A percentile compares a stretch with the other conserved stretches of the same genome.
Evolutionary conservation across 2,329 filamentous ascomycete species (phyloP).

Genomic region (Neonectria hederae): DNA sequence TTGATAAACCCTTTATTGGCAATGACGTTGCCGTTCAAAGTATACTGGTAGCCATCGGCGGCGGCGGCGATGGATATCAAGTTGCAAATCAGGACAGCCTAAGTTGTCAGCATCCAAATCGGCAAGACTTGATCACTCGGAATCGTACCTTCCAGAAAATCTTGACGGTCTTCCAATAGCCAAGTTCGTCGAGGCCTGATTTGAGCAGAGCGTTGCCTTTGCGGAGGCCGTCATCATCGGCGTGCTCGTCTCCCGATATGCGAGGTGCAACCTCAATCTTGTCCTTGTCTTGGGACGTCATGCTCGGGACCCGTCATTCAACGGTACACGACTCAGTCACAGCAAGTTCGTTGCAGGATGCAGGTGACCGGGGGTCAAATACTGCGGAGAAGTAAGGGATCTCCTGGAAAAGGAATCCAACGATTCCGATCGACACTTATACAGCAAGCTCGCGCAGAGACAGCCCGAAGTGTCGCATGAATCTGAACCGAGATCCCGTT

Average conservation of each 20-base stretch:
- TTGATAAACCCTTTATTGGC: conserved; percentile 27
- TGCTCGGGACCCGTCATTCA: not conserved
- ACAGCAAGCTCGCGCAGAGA: not conserved
- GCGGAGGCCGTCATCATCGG: not conserved
- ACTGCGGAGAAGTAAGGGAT: not conserved
- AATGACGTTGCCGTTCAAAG: conserved; percentile 24
- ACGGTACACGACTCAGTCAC: no score
- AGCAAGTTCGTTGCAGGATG: not conserved
- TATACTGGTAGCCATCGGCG: conserved; percentile 21
- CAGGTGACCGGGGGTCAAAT: not conserved
- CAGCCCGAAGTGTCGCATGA: not conserved
- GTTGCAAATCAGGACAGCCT: conserved; percentile 24
- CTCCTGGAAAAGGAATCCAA: not conserved
- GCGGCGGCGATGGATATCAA: conserved; percentile 22
- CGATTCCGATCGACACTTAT: not conserved
- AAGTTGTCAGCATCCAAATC: not conserved
- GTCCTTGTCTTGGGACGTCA: not conserved
- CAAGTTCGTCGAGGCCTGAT: conserved; percentile 9
- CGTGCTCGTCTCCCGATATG: not conserved
- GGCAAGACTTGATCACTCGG: not conserved
- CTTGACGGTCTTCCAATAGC: conserved; percentile 12
- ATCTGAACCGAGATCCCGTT: not conserved
- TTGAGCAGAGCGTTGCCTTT: conserved; percentile 4
- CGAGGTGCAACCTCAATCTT: not conserved
- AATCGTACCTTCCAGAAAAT: conserved; percentile 6